A percentile compares a stretch with the other conserved stretches of the same genome.
Evolutionary conservation across 2,329 filamentous ascomycete genomes (phyloP).

Genomic region (Aureobasidium lini): DNA sequence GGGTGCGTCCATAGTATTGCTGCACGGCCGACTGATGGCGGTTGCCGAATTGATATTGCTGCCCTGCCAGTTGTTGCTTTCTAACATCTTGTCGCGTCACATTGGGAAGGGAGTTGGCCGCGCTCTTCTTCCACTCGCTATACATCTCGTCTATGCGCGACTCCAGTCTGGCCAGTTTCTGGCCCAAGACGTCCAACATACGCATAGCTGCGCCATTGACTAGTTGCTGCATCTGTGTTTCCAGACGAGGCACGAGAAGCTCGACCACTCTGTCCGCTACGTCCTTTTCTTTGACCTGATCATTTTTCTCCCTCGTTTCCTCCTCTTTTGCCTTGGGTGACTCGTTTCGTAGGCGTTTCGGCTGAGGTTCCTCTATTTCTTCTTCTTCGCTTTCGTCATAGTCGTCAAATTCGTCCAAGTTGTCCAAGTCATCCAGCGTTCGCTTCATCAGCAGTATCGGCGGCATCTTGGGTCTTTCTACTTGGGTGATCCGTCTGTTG

Average conservation of each 20-base stretch:
- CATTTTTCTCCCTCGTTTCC: not conserved
- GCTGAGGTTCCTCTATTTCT: not conserved
- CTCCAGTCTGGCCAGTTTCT: not conserved
- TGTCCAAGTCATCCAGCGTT: not conserved
- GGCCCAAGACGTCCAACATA: not conserved
- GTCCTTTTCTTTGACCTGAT: not conserved
- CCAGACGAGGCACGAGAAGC: not conserved
- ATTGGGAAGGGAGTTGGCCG: not conserved
- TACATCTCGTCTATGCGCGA: conserved; percentile 4
- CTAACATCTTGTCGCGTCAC: not conserved
- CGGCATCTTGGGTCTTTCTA: not conserved
- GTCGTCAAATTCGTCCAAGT: not conserved
- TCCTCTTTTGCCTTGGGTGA: not conserved
- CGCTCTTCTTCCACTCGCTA: not conserved
- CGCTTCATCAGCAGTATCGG: conserved; percentile 4
- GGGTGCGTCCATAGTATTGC: not conserved
- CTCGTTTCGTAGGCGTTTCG: not conserved
- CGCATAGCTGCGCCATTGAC: not conserved
- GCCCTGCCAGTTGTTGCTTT: not conserved
- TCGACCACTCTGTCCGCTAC: not conserved
- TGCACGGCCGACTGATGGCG: not conserved
- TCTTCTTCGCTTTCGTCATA: not conserved
- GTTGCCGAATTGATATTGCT: not conserved
- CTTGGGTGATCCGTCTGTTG: not conserved
- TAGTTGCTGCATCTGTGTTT: not conserved